phyloP scores from a whole-genome alignment of 345 rosid species.

The Capsella bursapastoris region DNA sequence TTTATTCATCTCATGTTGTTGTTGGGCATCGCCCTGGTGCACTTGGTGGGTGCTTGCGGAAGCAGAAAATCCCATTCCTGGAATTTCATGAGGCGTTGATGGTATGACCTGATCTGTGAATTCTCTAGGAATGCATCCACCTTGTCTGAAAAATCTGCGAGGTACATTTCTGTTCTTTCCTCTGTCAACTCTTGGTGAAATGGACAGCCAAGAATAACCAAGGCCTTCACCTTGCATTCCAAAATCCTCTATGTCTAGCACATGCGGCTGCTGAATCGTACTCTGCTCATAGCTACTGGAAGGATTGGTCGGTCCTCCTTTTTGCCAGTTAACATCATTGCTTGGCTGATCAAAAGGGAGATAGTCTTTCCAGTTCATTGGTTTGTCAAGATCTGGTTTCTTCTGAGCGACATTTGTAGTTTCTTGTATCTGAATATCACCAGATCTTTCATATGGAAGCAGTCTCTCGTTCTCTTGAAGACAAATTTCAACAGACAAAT shows the following conservation, averaged over 20 bases:
- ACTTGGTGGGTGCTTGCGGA: conserved; percentile 38
- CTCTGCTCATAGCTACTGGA: conserved; percentile 41
- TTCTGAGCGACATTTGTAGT: conserved; percentile 44
- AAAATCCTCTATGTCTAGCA: conserved; percentile 48
- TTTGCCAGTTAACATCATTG: conserved; percentile 38
- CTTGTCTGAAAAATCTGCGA: conserved; percentile 38
- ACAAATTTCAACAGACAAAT: conserved; percentile 50
- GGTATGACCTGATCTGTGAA: conserved; percentile 36
- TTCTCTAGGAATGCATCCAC: conserved; percentile 30
- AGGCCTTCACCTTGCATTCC: conserved; percentile 52
- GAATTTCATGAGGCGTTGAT: conserved; percentile 39
- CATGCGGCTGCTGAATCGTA: conserved; percentile 41
- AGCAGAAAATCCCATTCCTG: conserved; percentile 21
- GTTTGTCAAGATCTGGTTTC: conserved; percentile 40
- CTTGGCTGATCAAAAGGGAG: conserved; percentile 48
- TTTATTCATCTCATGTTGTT: conserved; percentile 45
- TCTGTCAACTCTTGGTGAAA: conserved; percentile 44
- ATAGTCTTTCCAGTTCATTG: conserved; percentile 38
- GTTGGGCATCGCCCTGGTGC: conserved; percentile 41
- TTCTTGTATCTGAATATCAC: conserved; percentile 42
- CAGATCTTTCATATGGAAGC: conserved; percentile 41
- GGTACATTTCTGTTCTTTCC: conserved; percentile 44
- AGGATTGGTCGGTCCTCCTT: conserved; percentile 36
- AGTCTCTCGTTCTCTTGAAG: conserved; percentile 44
- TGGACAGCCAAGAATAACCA: conserved; percentile 54